Conservation (phyloP, 2,329 filamentous ascomycete genomes). For the Cladophialophora exuberans region DNA sequence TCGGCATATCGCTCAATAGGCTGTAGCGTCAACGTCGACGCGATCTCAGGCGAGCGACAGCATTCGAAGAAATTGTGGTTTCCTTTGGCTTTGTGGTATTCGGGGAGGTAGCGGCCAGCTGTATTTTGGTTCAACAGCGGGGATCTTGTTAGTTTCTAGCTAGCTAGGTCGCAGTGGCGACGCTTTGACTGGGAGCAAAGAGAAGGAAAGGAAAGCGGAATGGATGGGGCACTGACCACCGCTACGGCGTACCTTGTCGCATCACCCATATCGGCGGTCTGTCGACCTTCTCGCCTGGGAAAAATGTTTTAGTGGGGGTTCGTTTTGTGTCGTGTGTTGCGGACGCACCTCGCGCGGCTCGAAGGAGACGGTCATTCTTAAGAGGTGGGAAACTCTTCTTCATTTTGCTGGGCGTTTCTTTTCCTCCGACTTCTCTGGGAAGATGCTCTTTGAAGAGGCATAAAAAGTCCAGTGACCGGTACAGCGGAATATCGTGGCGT, state of each 20-base stretch:
- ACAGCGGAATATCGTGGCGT: not conserved
- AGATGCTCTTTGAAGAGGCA: too few relatives aligned
- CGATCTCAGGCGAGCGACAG: slow-evolving; percentile 89
- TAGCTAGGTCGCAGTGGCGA: not conserved
- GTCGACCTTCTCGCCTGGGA: slow-evolving; percentile 77
- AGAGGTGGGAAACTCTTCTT: slow-evolving; percentile 75
- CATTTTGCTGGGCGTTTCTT: too few relatives aligned
- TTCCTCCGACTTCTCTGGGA: too few relatives aligned
- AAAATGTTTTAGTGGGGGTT: slow-evolving; percentile 3
- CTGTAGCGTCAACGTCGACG: slow-evolving; percentile 90
- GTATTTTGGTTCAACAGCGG: slow-evolving; percentile 1
- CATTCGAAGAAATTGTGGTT: slow-evolving; percentile 94
- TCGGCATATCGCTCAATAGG: slow-evolving; percentile 89
- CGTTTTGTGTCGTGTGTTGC: not conserved
- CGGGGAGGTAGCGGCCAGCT: slow-evolving; percentile 96
- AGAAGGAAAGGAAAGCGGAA: not conserved
- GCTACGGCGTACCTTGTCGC: slow-evolving; percentile 76
- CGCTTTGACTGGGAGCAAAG: not conserved
- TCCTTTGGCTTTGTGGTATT: slow-evolving; percentile 96
- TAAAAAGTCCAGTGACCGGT: not conserved
- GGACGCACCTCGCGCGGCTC: slow-evolving; percentile 78
- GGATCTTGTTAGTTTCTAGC: slow-evolving; percentile 4
- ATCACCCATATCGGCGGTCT: slow-evolving; percentile 98
- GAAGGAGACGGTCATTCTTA: slow-evolving; percentile 89
- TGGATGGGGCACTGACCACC: slow-evolving; percentile 33